These are phyloP conservation scores for Amesomyces nigricolor DNA, from an alignment of 2,329 filamentous ascomycete species.

Conservation along the genomic window DNA sequence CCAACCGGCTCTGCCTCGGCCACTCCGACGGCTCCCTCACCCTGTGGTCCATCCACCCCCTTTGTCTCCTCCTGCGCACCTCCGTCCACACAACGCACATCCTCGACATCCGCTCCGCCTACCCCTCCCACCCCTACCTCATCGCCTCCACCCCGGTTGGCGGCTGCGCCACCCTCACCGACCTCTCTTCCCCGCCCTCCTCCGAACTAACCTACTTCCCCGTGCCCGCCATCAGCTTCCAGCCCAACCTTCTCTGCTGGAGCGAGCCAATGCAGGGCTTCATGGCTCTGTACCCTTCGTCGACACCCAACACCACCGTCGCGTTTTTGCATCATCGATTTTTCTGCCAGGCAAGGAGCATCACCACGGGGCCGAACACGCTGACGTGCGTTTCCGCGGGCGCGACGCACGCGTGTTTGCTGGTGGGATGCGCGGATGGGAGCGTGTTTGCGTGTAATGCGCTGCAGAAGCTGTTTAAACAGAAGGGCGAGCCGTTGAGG, in stretches of 20 bases:
- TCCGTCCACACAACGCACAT: slow-evolving; percentile 49
- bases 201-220: slow-evolving; percentile 50
- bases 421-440: slow-evolving; percentile 50
- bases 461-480: slow-evolving; percentile 39
- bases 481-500: slow-evolving; percentile 34
- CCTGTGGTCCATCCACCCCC: slow-evolving; percentile 51
- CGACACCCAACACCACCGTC: slow-evolving; percentile 48
- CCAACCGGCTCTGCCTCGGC: slow-evolving; percentile 50
- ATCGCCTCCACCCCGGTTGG: slow-evolving; percentile 52
- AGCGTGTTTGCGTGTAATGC: slow-evolving; percentile 46
- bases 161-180: slow-evolving; percentile 47
- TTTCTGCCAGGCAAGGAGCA: slow-evolving; percentile 48
- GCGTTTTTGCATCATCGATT: slow-evolving; percentile 49
- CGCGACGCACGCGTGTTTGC: slow-evolving; percentile 46
- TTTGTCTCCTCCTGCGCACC: slow-evolving; percentile 44
- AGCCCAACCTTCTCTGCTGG: slow-evolving; percentile 50
- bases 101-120: slow-evolving; percentile 50
- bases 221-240: slow-evolving; percentile 45
- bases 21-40: slow-evolving; percentile 52
- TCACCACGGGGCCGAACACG: slow-evolving; percentile 46
- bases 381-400: slow-evolving; percentile 47
- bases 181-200: slow-evolving; percentile 48
- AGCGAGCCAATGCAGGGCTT: slow-evolving; percentile 52
- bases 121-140: slow-evolving; percentile 51
- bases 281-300: slow-evolving; percentile 47